Percentiles rank a stretch among this genome's conserved stretches.
These are phyloP conservation scores for Floccularia luteovirens DNA, from an alignment of 768 basidiomycete species.

Conservation along the genomic window DNA sequence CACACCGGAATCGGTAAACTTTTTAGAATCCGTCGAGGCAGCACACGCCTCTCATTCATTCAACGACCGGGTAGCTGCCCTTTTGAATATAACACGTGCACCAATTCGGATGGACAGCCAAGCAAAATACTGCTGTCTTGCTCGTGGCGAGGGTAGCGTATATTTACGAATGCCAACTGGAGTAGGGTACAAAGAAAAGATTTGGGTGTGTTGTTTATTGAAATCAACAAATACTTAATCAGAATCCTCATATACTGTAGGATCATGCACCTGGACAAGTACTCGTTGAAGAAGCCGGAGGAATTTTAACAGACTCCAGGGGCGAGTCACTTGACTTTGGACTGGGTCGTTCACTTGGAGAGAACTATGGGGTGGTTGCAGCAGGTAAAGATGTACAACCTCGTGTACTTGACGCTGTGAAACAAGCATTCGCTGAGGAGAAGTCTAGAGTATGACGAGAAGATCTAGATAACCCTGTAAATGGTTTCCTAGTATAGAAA, in stretches of 20 bases:
- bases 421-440: conserved; percentile 36
- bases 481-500: not conserved
- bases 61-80: conserved; percentile 61
- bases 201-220: conserved; percentile 62
- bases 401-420: conserved; percentile 67
- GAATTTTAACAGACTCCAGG: conserved; percentile 77
- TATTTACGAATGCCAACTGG: conserved; percentile 79
- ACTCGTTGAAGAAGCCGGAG: conserved; percentile 85
- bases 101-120: conserved; percentile 92
- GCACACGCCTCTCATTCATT: conserved; percentile 88
- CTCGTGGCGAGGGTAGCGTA: conserved; percentile 77
- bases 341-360: conserved; percentile 75
- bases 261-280: conserved; percentile 88
- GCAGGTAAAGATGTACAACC: conserved; percentile 66
- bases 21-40: conserved; percentile 91
- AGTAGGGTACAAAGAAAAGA: conserved; percentile 82
- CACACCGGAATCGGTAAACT: conserved; percentile 40
- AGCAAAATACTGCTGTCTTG: conserved; percentile 87
- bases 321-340: conserved; percentile 81
- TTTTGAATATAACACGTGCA: conserved; percentile 56
- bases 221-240: not conserved
- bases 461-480: not conserved
- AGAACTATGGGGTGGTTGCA: conserved; percentile 85
- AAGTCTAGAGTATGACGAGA: conserved; percentile 20
- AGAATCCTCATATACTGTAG: conserved; percentile 23